Evolutionary conservation across 228 moss, liverwort and hornwort species (phyloP), one percentile per base, ranked within the genome.

Genomic region (Sphagnum magellanicum): DNA sequence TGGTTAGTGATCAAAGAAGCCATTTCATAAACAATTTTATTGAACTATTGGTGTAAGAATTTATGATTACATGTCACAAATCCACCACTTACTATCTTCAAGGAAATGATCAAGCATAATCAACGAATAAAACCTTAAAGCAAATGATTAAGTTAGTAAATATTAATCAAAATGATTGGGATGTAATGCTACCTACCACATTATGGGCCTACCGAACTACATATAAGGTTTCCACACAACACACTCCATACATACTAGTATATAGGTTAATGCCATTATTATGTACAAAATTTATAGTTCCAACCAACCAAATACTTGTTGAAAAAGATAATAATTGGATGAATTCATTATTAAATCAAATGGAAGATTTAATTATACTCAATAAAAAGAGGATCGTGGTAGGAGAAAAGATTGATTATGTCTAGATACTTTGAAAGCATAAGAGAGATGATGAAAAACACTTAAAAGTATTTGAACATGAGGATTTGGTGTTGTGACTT

Each of bases 161-260:
- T 63, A 8, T 8, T 11, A 63, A 63, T 4, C 0, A 8, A 4
- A 64, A 47, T 11, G 46, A 72, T 46, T 64, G 72, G 72, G 64
- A 72, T 16, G 1, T 51, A 10, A 4, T n/a, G n/a, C 32, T 72
- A 5, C 50, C 49, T 5, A 32, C 63, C 6, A 64, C 50, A 4
- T 8, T 72, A 50, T 72, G 50, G 72, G 63, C 72, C 14, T 72
- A 53, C 16, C 50, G 63, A 32, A 72, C 51, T 52, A 0, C 63
- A 14, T 52, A 72, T 6, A 63, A 72, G 9, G 46, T 72, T 4
- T 63, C 64, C 10, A 64, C 50, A 3, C 48, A 16, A 16, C 50
- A 53, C 0, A 51, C 6, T 4, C 63, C 50, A 4, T 63, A 49
- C 3, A 0, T 0, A 8, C 7, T 63, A 5, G 51, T 63, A 15